phyloP scores from a whole-genome alignment of 345 rosid genomes.

The Nephelium lappaceum region DNA sequence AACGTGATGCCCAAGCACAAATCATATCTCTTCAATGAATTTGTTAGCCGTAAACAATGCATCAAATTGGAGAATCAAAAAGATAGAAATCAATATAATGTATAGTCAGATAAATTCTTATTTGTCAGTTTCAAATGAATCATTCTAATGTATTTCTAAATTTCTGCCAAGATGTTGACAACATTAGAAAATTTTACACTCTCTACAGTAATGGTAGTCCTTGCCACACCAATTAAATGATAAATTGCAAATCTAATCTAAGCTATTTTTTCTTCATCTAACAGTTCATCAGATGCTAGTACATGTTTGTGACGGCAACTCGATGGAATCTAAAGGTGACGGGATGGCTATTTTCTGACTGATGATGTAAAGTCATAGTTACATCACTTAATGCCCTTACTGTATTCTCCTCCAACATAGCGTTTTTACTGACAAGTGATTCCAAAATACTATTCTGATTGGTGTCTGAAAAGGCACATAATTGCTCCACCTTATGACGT shows the following conservation, averaged over 20 bases:
- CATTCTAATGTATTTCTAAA: constrained; percentile 20
- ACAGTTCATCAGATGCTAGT: too few relatives aligned
- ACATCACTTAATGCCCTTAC: too few relatives aligned
- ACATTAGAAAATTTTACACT: constrained; percentile 36
- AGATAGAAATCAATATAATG: not conserved
- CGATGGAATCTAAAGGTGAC: too few relatives aligned
- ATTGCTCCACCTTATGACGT: constrained; percentile 15
- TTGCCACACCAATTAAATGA: constrained; percentile 37
- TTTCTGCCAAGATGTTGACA: constrained; percentile 28
- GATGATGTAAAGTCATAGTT: too few relatives aligned
- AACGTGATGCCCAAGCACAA: constrained; percentile 10
- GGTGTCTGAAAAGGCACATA: not conserved
- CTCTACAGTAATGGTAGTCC: constrained; percentile 26
- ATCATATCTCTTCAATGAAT: not conserved
- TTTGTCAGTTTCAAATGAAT: constrained; percentile 36
- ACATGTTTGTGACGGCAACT: too few relatives aligned
- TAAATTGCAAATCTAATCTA: constrained; percentile 32
- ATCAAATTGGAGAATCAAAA: constrained; percentile 15
- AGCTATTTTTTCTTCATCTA: too few relatives aligned
- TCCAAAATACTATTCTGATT: constrained; percentile 2
- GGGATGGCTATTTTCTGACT: too few relatives aligned
- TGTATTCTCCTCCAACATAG: too few relatives aligned
- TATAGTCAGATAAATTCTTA: constrained; percentile 24
- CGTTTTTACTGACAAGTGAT: too few relatives aligned
- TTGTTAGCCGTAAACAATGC: constrained; percentile 9